A percentile compares a stretch with the other conserved stretches of the same genome.
These are phyloP conservation scores for Nepenthes mirabilis DNA, from an alignment of 148 eudicot species.

Conservation along the genomic window DNA sequence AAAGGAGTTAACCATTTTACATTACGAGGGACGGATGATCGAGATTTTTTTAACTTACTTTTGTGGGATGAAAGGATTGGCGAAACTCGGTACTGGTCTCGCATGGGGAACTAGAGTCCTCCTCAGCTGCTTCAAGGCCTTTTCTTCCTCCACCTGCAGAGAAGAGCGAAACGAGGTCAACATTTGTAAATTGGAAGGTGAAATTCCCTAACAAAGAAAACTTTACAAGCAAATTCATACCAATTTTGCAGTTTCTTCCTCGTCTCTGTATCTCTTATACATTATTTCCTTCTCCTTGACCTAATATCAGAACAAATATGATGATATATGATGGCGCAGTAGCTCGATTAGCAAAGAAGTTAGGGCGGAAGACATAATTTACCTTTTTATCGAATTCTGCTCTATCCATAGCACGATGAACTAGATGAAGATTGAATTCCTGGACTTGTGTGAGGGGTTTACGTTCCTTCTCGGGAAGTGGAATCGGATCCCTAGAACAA, in stretches of 20 bases:
- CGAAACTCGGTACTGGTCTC: constrained; percentile 76
- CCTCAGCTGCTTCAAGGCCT: constrained; percentile 87
- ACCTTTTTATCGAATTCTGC: constrained; percentile 85
- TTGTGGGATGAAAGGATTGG: constrained; percentile 66
- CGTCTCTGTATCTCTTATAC: constrained; percentile 90
- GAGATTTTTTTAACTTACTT: constrained; percentile 33
- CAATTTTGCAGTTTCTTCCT: constrained; percentile 77
- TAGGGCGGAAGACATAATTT: neutral
- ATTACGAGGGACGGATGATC: neutral
- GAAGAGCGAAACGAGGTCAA: neutral
- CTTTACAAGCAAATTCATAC: constrained; percentile 13
- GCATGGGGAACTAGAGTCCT: constrained; percentile 91
- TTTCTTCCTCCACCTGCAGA: constrained; percentile 88
- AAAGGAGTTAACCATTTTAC: neutral
- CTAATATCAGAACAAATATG: neutral
- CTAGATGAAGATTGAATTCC: constrained; percentile 65
- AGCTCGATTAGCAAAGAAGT: neutral
- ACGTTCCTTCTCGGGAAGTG: constrained; percentile 76
- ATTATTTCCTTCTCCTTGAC: constrained; percentile 76
- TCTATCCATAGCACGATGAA: constrained; percentile 75
- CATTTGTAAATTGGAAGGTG: neutral
- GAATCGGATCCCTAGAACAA: constrained; percentile 67
- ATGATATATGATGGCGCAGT: neutral
- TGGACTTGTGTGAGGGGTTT: constrained; percentile 85
- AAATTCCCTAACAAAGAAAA: neutral